These are phyloP conservation scores for Pythium aphanidermatum DNA, from an alignment of 352 stramenopile species.

Conservation along the genomic window DNA sequence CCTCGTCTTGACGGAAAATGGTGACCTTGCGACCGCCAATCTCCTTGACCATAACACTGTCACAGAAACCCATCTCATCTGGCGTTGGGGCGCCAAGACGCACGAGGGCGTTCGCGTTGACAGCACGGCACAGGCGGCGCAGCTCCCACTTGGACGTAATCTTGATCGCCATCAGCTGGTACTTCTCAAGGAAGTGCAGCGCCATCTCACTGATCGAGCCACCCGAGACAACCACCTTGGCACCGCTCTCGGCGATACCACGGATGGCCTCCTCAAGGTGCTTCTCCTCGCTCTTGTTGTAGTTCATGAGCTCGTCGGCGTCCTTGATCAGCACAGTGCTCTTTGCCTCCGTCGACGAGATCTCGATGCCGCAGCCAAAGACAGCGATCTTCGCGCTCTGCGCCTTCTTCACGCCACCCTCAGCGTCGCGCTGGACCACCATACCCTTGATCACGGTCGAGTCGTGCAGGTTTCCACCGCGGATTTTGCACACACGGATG, in stretches of 20 bases:
- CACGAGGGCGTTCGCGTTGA: constrained; percentile 96
- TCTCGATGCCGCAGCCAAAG: constrained; percentile 97
- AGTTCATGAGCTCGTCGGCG: constrained; percentile 99
- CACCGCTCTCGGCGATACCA: constrained; percentile 93
- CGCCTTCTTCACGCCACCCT: constrained; percentile 91
- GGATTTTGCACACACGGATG: constrained; percentile 97
- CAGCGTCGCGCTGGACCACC: constrained; percentile 92
- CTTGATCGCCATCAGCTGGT: constrained; percentile 96
- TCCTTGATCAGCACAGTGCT: constrained; percentile 99
- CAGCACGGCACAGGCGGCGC: constrained; percentile 94
- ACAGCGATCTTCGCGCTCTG: constrained; percentile 94
- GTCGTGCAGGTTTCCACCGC: constrained; percentile 93
- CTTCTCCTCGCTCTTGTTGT: constrained; percentile 99
- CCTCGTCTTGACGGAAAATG: constrained; percentile 93
- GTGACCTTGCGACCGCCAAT: constrained; percentile 96
- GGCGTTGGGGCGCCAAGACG: constrained; percentile 94
- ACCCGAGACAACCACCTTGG: constrained; percentile 95
- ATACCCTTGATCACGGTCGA: constrained; percentile 97
- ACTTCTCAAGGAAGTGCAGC: constrained; percentile 98
- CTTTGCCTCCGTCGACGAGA: constrained; percentile 96
- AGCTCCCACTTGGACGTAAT: constrained; percentile 99
- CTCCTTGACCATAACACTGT: constrained; percentile 92
- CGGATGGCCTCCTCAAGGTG: constrained; percentile 98
- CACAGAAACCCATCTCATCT: constrained; percentile 97
- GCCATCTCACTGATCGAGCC: constrained; percentile 98